These are phyloP conservation scores for Spatholobus suberectus DNA, from an alignment of 306 rosid species.

Conservation along the genomic window DNA sequence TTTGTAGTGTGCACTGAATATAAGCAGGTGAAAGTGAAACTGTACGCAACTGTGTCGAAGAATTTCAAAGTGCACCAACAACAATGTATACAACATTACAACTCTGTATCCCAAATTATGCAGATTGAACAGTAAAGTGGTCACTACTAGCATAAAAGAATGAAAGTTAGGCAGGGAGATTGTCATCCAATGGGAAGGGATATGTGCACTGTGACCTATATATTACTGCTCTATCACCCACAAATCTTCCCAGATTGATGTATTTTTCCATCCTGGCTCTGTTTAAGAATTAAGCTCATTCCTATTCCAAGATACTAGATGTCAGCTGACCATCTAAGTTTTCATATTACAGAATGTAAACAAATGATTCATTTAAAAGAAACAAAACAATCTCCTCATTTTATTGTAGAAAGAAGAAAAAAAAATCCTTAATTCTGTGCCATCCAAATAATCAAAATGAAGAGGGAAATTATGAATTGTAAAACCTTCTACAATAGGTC, in stretches of 20 bases:
- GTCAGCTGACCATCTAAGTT: too few species aligned
- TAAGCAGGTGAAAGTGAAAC: too few species aligned
- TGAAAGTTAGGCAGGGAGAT: neutral
- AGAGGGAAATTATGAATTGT: neutral
- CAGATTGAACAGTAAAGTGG: neutral
- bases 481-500: neutral
- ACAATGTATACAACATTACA: neutral
- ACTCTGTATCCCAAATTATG: neutral
- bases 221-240: neutral
- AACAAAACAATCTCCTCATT: too few species aligned
- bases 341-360: too few species aligned
- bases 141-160: neutral
- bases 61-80: neutral
- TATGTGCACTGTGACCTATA: neutral
- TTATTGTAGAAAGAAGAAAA: neutral
- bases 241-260: too few species aligned
- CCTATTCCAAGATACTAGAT: too few species aligned
- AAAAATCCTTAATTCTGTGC: neutral
- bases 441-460: slow-evolving; percentile 6
- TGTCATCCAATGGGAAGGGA: neutral
- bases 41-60: neutral
- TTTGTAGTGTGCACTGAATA: neutral
- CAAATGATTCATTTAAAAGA: slow-evolving; percentile 8
- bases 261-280: too few species aligned
- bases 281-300: too few species aligned